Evolutionary conservation across 225 moss, liverwort and hornwort species (phyloP), one percentile per base, ranked within the genome.

Genomic region (Sphagnum tenellum): DNA sequence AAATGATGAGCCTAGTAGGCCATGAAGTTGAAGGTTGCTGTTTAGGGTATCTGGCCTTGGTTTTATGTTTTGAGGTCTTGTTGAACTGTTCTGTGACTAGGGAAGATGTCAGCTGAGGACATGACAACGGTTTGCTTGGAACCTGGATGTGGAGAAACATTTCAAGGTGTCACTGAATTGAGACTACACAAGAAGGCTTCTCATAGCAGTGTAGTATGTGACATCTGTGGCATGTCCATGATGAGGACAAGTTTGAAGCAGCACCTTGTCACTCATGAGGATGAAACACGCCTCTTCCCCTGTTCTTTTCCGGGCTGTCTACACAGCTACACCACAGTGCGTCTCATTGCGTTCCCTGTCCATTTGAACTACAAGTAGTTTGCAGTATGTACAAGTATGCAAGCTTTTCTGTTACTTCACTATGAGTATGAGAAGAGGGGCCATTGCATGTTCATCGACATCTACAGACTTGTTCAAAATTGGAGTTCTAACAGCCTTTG

Each of bases 261-360:
- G 29, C 79, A 79, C 69, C 12, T 14, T 50, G 61, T 57, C n/a
- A 64, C 29, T 49, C 83, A 83, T 56, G 75, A 55, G 45, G 69
- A n/a, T 49, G 56, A 7, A 46, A 58, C 52, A 9, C 72, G 57
- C 48, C 64, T 52, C 48, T 69, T 75, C 12, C 56, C 14, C 7
- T 79, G 83, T 46, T 69, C 76, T 44, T 57, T 71, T 46, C 69
- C 72, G 60, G 76, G 83, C 52, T 83, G 79, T 55, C 13, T 72
- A 49, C 72, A 70, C 59, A 76, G 75, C 61, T 82, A 66, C 63
- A 73, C 46, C 14, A 73, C 64, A 73, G 82, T 82, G 46, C 13
- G 66, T 54, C 29, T 10, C 46, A 44, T 49, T 3, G 3, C 48
- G 48, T 9, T 58, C 29, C 4, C n/a, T 44, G 63, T n/a, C n/a